Evolutionary conservation across 169 alveolate genomes (phyloP).

Genomic region (Theileria orientalis): DNA sequence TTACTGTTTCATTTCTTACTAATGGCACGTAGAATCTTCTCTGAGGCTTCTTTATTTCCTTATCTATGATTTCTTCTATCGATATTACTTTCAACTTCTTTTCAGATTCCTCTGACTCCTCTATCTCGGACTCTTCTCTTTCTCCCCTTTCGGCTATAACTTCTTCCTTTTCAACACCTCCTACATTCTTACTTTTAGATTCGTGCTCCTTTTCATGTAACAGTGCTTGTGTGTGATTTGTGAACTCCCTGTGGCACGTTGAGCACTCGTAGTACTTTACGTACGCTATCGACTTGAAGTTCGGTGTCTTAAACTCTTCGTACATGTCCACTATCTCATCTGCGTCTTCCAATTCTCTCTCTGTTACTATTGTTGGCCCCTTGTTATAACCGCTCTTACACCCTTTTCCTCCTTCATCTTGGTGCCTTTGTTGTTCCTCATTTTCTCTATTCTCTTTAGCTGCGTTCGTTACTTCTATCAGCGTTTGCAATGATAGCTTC

Average conservation of each 20-base stretch:
- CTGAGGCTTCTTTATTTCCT: constrained; percentile 32
- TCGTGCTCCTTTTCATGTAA: constrained; percentile 52
- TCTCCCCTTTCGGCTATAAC: neutral
- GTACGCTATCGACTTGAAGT: constrained; percentile 41
- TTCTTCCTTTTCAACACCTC: neutral
- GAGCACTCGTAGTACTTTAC: constrained; percentile 49
- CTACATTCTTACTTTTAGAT: neutral
- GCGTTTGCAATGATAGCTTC: constrained; percentile 30
- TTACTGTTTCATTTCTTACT: constrained; percentile 46
- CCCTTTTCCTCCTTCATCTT: neutral
- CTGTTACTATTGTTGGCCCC: constrained; percentile 35
- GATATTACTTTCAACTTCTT: constrained; percentile 12
- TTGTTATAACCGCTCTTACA: neutral
- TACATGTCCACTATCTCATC: constrained; percentile 46
- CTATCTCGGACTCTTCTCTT: neutral
- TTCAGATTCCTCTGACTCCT: neutral
- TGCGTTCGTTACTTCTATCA: constrained; percentile 16
- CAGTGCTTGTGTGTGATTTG: constrained; percentile 35
- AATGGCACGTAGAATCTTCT: constrained; percentile 57
- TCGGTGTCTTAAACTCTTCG: constrained; percentile 36
- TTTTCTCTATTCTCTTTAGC: constrained; percentile 3
- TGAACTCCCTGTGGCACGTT: constrained; percentile 39
- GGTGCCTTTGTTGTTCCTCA: neutral
- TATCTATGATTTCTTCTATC: constrained; percentile 33
- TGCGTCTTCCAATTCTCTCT: constrained; percentile 50